These are phyloP conservation scores for Globisporangium lucens DNA, from an alignment of 352 stramenopile species.

Conservation along the genomic window DNA sequence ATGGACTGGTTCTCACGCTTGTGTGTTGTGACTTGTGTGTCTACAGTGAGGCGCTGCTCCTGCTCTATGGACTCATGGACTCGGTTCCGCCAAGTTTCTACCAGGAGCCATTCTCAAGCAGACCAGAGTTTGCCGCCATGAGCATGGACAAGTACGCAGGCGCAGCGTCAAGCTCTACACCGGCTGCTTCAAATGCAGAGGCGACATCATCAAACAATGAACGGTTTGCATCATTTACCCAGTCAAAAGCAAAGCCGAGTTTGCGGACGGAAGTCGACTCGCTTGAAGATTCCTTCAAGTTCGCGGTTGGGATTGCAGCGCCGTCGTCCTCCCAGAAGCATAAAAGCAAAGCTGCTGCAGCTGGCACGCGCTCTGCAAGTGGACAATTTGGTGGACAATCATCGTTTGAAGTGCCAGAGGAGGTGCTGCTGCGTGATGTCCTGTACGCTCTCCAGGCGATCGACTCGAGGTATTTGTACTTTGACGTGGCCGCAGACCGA, in stretches of 20 bases:
- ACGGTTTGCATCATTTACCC: background rate
- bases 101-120: background rate
- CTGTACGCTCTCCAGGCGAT: conserved; percentile 92
- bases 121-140: conserved; percentile 7
- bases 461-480: conserved; percentile 88
- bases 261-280: conserved; percentile 42
- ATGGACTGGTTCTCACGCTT: background rate
- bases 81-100: conserved; percentile 22
- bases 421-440: conserved; percentile 89
- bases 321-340: conserved; percentile 24
- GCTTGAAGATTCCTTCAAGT: conserved; percentile 80
- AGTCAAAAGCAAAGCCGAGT: conserved; percentile 12
- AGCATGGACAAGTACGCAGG: conserved; percentile 11
- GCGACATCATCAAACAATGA: conserved; percentile 12
- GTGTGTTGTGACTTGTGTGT: background rate
- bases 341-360: conserved; percentile 19
- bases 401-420: conserved; percentile 79
- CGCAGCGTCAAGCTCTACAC: background rate
- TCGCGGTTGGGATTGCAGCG: conserved; percentile 56
- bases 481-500: conserved; percentile 66
- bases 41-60: conserved; percentile 57
- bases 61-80: conserved; percentile 72
- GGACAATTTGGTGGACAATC: conserved; percentile 15
- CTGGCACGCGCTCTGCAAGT: background rate
- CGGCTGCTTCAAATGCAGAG: background rate